Conservation (phyloP, 257 asterid species). For the Penstemon barbatus region DNA sequence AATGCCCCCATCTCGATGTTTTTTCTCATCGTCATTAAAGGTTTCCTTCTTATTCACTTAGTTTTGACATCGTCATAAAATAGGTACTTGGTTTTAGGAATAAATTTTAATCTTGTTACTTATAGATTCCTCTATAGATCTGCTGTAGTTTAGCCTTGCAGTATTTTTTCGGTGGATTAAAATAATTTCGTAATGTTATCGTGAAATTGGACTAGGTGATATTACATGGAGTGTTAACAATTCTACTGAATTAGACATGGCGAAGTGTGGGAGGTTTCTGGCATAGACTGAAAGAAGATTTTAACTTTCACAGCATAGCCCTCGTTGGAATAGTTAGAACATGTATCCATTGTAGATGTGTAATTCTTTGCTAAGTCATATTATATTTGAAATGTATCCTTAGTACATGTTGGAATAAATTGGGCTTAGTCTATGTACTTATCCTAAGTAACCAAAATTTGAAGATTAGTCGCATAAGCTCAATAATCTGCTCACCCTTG, state of each 20-base stretch:
- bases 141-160: not conserved
- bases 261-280: not conserved
- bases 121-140: not conserved
- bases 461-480: not conserved
- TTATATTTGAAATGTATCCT: too few species aligned
- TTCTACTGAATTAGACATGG: not conserved
- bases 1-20: too few species aligned
- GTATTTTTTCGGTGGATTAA: not conserved
- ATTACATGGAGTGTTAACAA: not conserved
- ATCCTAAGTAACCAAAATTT: not conserved
- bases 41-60: too few species aligned
- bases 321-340: not conserved
- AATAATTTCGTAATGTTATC: not conserved
- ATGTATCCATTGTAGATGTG: not conserved
- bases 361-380: too few species aligned
- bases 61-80: not conserved
- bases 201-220: not conserved
- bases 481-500: not conserved
- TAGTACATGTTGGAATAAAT: too few species aligned
- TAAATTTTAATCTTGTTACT: not conserved
- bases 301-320: not conserved
- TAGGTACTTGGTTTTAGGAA: not conserved
- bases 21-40: too few species aligned
- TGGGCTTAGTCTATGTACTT: not conserved
- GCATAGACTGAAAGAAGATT: not conserved